phyloP scores from a whole-genome alignment of 2,329 filamentous ascomycete genomes.

The Cercospora janseana region DNA sequence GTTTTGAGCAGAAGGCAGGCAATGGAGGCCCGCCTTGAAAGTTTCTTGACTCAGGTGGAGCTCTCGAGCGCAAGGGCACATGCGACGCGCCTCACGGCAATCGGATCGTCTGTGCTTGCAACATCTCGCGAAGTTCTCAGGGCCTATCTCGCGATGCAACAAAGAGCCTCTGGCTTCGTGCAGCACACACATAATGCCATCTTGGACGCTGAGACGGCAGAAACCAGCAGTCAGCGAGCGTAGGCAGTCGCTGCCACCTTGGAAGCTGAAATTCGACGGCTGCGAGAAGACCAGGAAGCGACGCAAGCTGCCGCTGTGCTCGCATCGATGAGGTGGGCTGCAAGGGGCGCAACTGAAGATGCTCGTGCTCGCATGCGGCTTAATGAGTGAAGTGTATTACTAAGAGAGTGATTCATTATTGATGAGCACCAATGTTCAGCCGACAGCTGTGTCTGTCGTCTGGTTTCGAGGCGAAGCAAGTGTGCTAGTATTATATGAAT shows the following conservation, averaged over 20 bases:
- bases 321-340: slow-evolving; percentile 7
- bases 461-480: neutral
- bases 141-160: too few species aligned
- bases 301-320: neutral
- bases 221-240: slow-evolving; percentile 1
- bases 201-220: neutral
- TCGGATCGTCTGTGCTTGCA: too few species aligned
- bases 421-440: slow-evolving; percentile 2
- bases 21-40: neutral
- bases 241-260: neutral
- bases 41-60: neutral
- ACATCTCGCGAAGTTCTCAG: too few species aligned
- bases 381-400: neutral
- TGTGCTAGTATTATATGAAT: neutral
- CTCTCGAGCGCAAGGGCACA: neutral
- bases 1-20: neutral
- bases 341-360: slow-evolving; percentile 5
- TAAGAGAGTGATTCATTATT: neutral
- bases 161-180: too few species aligned
- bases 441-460: neutral
- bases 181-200: neutral
- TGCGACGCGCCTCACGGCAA: too few species aligned
- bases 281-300: neutral
- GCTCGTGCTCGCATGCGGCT: slow-evolving; percentile 1
- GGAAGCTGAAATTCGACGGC: neutral